A percentile compares a stretch with the other conserved stretches of the same genome.
Evolutionary conservation across 2,329 filamentous ascomycete genomes (phyloP).

Genomic region (Calonectria pauciramosa): DNA sequence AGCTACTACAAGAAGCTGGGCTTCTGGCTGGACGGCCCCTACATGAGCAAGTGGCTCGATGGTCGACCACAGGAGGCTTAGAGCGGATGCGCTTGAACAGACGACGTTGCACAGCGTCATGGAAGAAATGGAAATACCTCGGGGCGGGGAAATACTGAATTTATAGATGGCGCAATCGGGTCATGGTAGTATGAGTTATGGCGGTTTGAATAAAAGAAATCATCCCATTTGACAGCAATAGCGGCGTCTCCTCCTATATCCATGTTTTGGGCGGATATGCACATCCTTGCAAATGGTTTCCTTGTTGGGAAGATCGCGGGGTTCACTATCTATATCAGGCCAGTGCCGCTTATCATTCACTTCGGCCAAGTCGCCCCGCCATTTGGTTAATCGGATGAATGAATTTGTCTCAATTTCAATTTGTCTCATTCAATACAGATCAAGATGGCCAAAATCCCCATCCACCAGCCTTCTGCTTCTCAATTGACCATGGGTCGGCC

Average conservation of each 20-base stretch:
- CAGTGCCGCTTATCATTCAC: constrained; percentile 3
- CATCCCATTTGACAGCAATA: not conserved
- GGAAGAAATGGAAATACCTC: constrained; percentile 31
- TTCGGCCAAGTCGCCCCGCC: not conserved
- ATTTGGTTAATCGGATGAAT: not conserved
- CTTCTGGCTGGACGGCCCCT: constrained; percentile 93
- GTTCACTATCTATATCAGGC: not conserved
- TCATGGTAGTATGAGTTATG: constrained; percentile 30
- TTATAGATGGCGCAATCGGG: constrained; percentile 41
- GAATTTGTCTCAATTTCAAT: not conserved
- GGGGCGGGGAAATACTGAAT: constrained; percentile 32
- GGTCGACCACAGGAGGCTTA: constrained; percentile 51
- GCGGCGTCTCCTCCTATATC: not conserved
- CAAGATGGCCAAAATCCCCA: not conserved
- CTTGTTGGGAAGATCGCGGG: constrained; percentile 10
- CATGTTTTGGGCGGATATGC: not conserved
- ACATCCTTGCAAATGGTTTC: constrained; percentile 2
- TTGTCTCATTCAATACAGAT: not conserved
- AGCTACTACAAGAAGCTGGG: constrained; percentile 96
- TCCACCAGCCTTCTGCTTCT: not conserved
- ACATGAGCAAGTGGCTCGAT: constrained; percentile 78
- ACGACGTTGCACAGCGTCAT: not conserved
- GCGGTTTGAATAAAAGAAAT: constrained; percentile 13
- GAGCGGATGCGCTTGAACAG: not conserved
- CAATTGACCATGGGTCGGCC: not conserved